A percentile compares a stretch with the other conserved stretches of the same genome.
Conservation (phyloP, 208 protist genomes). For the Phytomonas sp. region DNA sequence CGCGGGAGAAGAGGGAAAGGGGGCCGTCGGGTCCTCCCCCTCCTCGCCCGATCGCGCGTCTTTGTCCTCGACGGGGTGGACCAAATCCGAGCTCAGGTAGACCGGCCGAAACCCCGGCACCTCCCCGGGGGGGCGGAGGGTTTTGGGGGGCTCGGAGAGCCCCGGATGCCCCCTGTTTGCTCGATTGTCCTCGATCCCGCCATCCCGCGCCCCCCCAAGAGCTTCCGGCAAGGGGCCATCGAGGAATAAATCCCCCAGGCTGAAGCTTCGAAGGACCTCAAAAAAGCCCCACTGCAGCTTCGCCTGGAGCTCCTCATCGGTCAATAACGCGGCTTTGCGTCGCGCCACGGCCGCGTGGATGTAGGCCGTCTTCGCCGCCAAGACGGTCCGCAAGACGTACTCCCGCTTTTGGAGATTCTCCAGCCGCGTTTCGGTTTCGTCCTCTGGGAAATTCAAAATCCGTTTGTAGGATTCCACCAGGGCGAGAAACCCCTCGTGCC, state of each 20-base stretch:
- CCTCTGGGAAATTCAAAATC: conserved; percentile 52
- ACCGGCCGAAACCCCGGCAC: conserved; percentile 31
- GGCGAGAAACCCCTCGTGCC: conserved; percentile 56
- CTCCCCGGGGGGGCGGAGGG: conserved; percentile 23
- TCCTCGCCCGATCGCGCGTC: conserved; percentile 18
- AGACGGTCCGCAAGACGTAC: conserved; percentile 51
- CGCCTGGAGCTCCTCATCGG: conserved; percentile 75
- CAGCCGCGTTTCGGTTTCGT: conserved; percentile 69
- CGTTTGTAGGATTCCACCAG: conserved; percentile 72
- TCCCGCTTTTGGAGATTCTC: conserved; percentile 35
- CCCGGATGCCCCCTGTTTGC: not conserved
- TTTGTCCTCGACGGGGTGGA: conserved; percentile 16
- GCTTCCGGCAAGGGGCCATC: conserved; percentile 58
- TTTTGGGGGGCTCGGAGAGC: conserved; percentile 6
- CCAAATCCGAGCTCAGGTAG: conserved; percentile 65
- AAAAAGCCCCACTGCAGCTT: conserved; percentile 78
- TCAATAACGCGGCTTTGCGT: conserved; percentile 70
- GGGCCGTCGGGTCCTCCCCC: conserved; percentile 1
- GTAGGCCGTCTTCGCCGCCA: conserved; percentile 69
- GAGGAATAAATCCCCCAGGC: conserved; percentile 54
- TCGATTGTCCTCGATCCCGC: not conserved
- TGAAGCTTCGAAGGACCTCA: conserved; percentile 64
- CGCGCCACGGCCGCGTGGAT: conserved; percentile 64
- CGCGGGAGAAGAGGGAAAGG: not conserved
- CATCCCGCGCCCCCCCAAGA: not conserved